Conservation (phyloP, 768 basidiomycete species). For the Termitomyces sp. region DNA sequence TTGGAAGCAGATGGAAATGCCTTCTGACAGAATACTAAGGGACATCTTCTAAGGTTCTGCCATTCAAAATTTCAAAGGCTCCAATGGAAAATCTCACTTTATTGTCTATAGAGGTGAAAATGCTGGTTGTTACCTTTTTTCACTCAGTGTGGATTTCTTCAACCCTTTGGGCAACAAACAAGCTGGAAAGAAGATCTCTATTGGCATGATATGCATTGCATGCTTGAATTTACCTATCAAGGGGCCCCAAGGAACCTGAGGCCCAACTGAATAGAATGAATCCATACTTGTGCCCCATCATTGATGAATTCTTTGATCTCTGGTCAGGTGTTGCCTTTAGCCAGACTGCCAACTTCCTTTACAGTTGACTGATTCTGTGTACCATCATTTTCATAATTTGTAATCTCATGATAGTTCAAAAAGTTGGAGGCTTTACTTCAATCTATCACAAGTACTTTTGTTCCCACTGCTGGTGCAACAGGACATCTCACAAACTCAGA, state of each 20-base stretch:
- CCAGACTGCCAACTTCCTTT: neutral
- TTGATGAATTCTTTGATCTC: neutral
- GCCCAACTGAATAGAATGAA: neutral
- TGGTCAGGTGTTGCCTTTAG: neutral
- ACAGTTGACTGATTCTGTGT: neutral
- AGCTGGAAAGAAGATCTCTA: too few species aligned
- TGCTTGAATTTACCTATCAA: too few species aligned
- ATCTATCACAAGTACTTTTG: neutral
- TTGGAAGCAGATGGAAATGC: neutral
- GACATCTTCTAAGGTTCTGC: slow-evolving; percentile 15
- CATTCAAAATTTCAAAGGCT: too few species aligned
- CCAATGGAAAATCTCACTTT: slow-evolving; percentile 10
- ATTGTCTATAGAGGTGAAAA: slow-evolving; percentile 17
- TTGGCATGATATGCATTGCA: too few species aligned
- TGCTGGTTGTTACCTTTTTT: neutral
- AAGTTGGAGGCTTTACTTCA: too few species aligned
- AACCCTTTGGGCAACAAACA: too few species aligned
- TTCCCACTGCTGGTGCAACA: neutral
- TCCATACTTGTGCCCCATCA: neutral
- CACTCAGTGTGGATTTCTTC: too few species aligned
- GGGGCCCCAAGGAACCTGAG: too few species aligned
- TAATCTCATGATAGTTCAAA: too few species aligned
- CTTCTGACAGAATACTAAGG: neutral
- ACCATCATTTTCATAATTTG: neutral
- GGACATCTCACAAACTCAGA: too few species aligned